Base-by-base conservation (phyloP, 2,329 filamentous ascomycete genomes). In the Purpureocillium lavendulum region DNA sequence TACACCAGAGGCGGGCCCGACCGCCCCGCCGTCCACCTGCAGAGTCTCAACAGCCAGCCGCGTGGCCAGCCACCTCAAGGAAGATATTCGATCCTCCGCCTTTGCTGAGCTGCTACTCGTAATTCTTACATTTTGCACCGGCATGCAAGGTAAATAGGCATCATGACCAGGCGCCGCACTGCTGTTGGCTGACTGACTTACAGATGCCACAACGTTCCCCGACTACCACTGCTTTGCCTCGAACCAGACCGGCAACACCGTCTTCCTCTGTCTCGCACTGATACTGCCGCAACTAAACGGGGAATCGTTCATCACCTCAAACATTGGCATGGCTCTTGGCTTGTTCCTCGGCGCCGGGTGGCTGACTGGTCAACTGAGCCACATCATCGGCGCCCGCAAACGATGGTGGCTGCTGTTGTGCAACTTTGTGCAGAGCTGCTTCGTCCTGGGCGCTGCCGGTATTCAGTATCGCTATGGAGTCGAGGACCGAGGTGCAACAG, bases 201-300 rank as follows among this genome's bases (percentile, higher is more conserved):
- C 13, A 67, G 74, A 80, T 57, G 74, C 75, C 36, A 69, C 73
- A 15, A 70, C 75, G 3, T 80, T 77, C 51, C 72, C 72, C 16
- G 73, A 78, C 51, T 81, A 74, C 55, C 69, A 71, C 56, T 78
- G 73, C 52, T 80, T 81, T 54, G 72, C 73, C 12, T 79, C 75
- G 24, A 81, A 81, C 54, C 76, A 82, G 51, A 82, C 77, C 0
- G 77, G 78, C 42, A 82, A 81, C 58, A 80, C 76, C 2, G 69
- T 81, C 36, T 72, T 82, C 49, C 64, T 80, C 8, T 60, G 67
- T 42, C 51, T 73, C 10, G 74, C 73, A 24, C 61, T 78, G 40
- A 58, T 72, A 29, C 49, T 71, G 24, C 69, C 73, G 8, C 52
- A 67, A 29, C 55, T 71, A 42, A 59, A 69, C 45, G 62, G 65